Percentiles rank a stretch among this genome's conserved stretches.
Evolutionary conservation across 495 filamentous ascomycete genomes (phyloP).

Genomic region (Rhypophila decipiens): DNA sequence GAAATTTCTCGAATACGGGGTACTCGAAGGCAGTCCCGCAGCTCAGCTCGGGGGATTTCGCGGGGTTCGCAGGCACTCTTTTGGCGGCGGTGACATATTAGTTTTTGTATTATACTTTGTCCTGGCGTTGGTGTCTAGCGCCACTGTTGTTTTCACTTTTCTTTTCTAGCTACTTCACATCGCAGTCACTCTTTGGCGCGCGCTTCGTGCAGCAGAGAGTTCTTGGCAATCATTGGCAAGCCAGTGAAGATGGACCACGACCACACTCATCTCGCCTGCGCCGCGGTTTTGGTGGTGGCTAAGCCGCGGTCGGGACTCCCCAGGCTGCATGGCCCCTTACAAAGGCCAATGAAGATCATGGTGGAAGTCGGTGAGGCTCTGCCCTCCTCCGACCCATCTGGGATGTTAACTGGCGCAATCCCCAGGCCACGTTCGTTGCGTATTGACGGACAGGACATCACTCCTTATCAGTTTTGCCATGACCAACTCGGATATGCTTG

Average conservation of each 20-base stretch:
- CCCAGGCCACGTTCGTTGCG: background rate
- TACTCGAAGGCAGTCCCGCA: background rate
- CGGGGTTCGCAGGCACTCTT: background rate
- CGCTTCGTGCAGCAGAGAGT: too few relatives aligned
- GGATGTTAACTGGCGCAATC: background rate
- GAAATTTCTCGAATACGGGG: too few relatives aligned
- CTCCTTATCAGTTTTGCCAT: background rate
- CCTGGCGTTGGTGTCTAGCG: too few relatives aligned
- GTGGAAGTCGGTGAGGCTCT: background rate
- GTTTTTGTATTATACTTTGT: background rate
- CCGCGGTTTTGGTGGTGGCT: background rate
- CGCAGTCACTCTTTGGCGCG: too few relatives aligned
- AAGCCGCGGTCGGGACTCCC: background rate
- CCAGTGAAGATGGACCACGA: background rate
- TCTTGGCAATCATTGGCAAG: background rate
- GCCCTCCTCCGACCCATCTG: background rate
- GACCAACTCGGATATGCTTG: background rate
- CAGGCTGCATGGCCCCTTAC: background rate
- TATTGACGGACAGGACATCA: background rate
- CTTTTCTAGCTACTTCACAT: too few relatives aligned
- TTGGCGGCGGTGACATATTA: background rate
- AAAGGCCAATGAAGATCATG: background rate
- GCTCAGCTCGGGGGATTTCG: too few relatives aligned
- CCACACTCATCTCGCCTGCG: background rate
- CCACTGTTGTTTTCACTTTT: too few relatives aligned